A percentile compares a stretch with the other conserved stretches of the same genome.
Conservation (phyloP, 106 monocot species). For the Dioscorea zingiberensis region DNA sequence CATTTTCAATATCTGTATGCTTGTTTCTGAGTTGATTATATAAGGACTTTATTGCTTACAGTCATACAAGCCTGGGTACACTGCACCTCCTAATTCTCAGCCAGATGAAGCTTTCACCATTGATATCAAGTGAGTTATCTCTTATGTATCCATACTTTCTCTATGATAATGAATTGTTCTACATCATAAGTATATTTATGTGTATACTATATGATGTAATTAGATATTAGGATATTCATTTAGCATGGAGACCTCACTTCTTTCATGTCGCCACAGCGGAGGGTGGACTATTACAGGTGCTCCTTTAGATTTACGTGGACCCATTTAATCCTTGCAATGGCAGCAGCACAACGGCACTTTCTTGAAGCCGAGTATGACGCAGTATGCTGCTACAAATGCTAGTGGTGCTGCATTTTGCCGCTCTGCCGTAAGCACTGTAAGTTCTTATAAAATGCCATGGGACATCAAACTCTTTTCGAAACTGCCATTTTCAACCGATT, state of each 20-base stretch:
- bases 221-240: not conserved
- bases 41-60: constrained; percentile 16
- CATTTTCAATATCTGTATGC: no score
- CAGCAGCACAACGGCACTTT: constrained; percentile 60
- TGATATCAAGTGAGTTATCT: constrained; percentile 59
- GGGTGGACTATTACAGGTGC: constrained; percentile 68
- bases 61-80: constrained; percentile 73
- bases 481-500: no score
- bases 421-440: constrained; percentile 69
- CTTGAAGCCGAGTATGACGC: constrained; percentile 88
- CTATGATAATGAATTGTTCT: not conserved
- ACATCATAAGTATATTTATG: not conserved
- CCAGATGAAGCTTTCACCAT: constrained; percentile 71
- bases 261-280: constrained; percentile 22
- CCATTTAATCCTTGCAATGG: constrained; percentile 71
- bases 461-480: not conserved
- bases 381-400: constrained; percentile 72
- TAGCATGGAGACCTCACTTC: not conserved
- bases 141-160: not conserved
- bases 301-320: constrained; percentile 60
- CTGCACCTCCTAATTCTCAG: constrained; percentile 41
- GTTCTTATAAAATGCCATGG: constrained; percentile 2
- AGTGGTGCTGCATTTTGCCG: constrained; percentile 84
- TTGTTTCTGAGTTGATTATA: not conserved
- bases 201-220: not conserved